Percentiles rank a stretch among this genome's conserved stretches.
phyloP scores from a whole-genome alignment of 139 green algal species.

The Haematococcus lacustris region DNA sequence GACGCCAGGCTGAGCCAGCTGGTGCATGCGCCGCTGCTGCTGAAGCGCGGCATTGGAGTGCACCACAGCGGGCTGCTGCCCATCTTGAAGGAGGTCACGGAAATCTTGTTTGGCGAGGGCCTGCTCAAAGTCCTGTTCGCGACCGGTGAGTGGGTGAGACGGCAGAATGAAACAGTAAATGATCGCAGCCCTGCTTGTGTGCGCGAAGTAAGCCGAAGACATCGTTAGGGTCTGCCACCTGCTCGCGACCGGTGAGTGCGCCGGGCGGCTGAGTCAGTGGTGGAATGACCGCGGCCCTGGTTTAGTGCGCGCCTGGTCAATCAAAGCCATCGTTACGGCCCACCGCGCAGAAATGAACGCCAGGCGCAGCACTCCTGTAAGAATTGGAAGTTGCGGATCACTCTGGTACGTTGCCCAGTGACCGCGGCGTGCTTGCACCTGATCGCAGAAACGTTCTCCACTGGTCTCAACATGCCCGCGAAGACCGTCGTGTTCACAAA shows the following conservation, averaged over 20 bases:
- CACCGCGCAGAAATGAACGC: no score
- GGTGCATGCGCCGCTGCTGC: slow-evolving; percentile 69
- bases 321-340: not conserved
- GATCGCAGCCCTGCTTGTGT: not conserved
- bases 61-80: slow-evolving; percentile 93
- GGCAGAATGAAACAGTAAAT: not conserved
- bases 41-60: slow-evolving; percentile 71
- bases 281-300: not conserved
- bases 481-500: slow-evolving; percentile 91
- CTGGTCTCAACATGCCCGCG: slow-evolving; percentile 96
- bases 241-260: not conserved
- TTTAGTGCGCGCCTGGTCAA: not conserved
- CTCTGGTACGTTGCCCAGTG: no score
- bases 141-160: slow-evolving; percentile 38
- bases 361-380: not conserved
- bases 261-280: not conserved
- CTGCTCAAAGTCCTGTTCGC: slow-evolving; percentile 70
- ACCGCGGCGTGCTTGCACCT: not conserved
- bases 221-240: not conserved
- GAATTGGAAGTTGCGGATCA: not conserved
- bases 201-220: not conserved
- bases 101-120: slow-evolving; percentile 87
- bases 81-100: slow-evolving; percentile 93
- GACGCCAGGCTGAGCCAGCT: no score
- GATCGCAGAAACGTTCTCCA: slow-evolving; percentile 85